These are phyloP conservation scores for Naganishia cerealis DNA, from an alignment of 1,284 basidiomycete genomes.

Conservation along the genomic window DNA sequence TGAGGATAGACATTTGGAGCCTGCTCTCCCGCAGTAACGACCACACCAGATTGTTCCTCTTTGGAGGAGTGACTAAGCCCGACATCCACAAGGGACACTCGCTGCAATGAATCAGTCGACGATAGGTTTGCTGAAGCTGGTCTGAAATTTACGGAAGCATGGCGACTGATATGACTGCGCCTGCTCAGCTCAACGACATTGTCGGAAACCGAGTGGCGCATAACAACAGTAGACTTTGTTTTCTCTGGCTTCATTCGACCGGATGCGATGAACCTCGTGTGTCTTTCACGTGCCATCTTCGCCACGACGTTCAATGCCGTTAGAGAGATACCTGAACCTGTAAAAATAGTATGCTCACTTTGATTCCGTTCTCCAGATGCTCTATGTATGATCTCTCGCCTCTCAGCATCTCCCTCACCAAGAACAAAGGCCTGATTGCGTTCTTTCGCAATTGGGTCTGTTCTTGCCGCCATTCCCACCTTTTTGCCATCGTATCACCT, in stretches of 20 bases:
- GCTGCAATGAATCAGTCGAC: not conserved
- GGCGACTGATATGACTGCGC: not conserved
- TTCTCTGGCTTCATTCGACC: not conserved
- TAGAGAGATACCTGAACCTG: not conserved
- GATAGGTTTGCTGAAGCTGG: not conserved
- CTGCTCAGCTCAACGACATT: conserved; percentile 8
- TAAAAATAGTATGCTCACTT: not conserved
- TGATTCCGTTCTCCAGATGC: conserved; percentile 4
- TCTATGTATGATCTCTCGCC: conserved; percentile 1
- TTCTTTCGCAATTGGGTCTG: not conserved
- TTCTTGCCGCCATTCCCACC: not conserved
- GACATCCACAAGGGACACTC: not conserved
- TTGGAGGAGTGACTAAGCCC: not conserved
- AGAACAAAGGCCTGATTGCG: conserved; percentile 9
- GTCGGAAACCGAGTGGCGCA: conserved; percentile 9
- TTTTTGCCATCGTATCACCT: not conserved
- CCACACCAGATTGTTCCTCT: not conserved
- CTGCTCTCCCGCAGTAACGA: not conserved
- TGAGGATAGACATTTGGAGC: not conserved
- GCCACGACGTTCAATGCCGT: not conserved
- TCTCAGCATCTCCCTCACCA: conserved; percentile 5
- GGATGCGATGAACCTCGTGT: not conserved
- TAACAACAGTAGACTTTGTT: not conserved
- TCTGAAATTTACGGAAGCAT: not conserved
- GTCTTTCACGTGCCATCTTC: conserved; percentile 4